Base-by-base conservation (phyloP, 2,329 filamentous ascomycete species). In the Claviceps sp. region DNA sequence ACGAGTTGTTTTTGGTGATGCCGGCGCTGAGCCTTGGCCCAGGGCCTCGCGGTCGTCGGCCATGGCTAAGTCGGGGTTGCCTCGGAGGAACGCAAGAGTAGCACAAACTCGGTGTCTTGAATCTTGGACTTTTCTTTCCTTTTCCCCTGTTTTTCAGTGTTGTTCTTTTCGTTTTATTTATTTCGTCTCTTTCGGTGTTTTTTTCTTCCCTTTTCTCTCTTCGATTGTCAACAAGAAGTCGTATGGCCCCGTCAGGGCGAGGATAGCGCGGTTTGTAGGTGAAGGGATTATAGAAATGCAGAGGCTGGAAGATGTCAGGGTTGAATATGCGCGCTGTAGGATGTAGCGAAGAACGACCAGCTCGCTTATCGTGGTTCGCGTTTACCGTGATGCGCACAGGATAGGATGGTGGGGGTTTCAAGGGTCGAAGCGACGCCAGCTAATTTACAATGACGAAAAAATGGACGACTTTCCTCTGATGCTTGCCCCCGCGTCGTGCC, bases 1-100 rank as follows among this genome's bases (percentile, higher is more conserved):
- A 45, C 66, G 65, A 37, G 53, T 54, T 11, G 62, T 55, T n/a
- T 57, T 58, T 20, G 67, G 68, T 5, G 66, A 69, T 9, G 62
- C 55, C 44, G 66, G 65, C 54, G 63, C 63, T 16, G 65, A 67
- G 49, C 55, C 53, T 48, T 57, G 45, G 29, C 53, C 53, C 34
- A 61, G 59, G 43, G 57, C 55, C 47, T 61, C 61, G 43, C 58
- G 56, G 52, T 65, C 62, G 39, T 65, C 62, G 39, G 63, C 57
- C 66, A 69, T 69, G 55, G 47, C 45, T 11, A 14, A 20, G 13
- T 20, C 49, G n/a, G 47, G 38, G 29, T 46, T 23, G 26, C 6
- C 26, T 37, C 46, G 45, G n/a, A 34, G 34, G n/a, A 23, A 34
- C 22, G 47, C 14, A 14, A 20, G 43, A 8, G 22, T 43, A 7